These are phyloP conservation scores for Cucurbita pepo DNA, from an alignment of 306 rosid species.

Conservation along the genomic window DNA sequence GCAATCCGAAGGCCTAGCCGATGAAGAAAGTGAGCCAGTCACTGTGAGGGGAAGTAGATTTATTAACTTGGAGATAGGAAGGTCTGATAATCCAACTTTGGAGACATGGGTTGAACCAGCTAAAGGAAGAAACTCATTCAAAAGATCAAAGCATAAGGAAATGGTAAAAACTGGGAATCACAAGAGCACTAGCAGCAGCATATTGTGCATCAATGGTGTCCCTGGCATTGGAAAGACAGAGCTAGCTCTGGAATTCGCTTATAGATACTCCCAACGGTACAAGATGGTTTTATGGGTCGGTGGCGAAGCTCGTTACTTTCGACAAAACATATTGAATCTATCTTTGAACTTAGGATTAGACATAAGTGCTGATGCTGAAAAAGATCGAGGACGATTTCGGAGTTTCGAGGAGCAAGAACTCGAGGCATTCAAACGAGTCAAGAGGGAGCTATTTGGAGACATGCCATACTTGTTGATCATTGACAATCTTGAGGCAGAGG, in stretches of 20 bases:
- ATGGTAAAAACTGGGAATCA: slow-evolving; percentile 37
- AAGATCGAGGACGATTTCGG: slow-evolving; percentile 53
- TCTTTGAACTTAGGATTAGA: slow-evolving; percentile 55
- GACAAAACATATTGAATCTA: slow-evolving; percentile 62
- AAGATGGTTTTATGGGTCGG: slow-evolving; percentile 85
- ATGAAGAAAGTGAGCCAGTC: slow-evolving; percentile 49
- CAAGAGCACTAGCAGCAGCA: slow-evolving; percentile 39
- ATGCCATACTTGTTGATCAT: slow-evolving; percentile 67
- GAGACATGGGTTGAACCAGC: slow-evolving; percentile 62
- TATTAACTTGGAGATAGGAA: slow-evolving; percentile 51
- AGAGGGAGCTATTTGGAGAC: slow-evolving; percentile 66
- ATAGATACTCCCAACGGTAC: slow-evolving; percentile 54
- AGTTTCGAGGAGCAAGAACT: slow-evolving; percentile 85
- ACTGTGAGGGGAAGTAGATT: slow-evolving; percentile 44
- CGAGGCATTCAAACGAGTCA: slow-evolving; percentile 76
- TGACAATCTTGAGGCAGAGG: slow-evolving; percentile 73
- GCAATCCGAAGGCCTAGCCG: slow-evolving; percentile 75
- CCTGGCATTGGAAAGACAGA: slow-evolving; percentile 83
- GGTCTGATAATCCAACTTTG: slow-evolving; percentile 45
- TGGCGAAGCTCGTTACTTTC: slow-evolving; percentile 64
- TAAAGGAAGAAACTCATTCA: slow-evolving; percentile 34
- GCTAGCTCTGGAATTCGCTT: slow-evolving; percentile 61
- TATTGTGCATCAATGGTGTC: slow-evolving; percentile 62
- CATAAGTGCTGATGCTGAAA: slow-evolving; percentile 67
- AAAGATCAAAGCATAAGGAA: slow-evolving; percentile 48